phyloP scores from a whole-genome alignment of 2,329 filamentous ascomycete species.

The Ophiosphaerella narmari region DNA sequence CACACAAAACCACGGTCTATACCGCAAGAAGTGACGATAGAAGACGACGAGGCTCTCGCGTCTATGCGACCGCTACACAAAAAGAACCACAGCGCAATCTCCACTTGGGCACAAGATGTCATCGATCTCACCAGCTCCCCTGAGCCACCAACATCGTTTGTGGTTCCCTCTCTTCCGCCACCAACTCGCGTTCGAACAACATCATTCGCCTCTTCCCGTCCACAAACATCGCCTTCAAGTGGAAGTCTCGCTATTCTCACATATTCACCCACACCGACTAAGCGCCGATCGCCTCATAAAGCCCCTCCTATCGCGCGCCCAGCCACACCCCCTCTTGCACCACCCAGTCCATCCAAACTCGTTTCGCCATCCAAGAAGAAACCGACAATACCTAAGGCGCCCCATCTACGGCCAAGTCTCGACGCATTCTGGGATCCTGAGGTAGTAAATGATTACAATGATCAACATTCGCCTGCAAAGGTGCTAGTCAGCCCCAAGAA shows the following conservation, averaged over 20 bases:
- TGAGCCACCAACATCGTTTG: constrained; percentile 23
- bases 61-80: constrained; percentile 28
- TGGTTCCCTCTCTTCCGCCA: constrained; percentile 14
- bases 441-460: constrained; percentile 44
- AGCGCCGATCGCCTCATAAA: constrained; percentile 41
- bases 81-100: constrained; percentile 34
- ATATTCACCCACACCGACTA: constrained; percentile 42
- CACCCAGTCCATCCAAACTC: constrained; percentile 37
- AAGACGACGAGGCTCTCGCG: constrained; percentile 5
- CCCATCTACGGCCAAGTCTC: constrained; percentile 40
- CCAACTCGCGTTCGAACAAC: constrained; percentile 24
- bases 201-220: constrained; percentile 35
- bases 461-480: constrained; percentile 43
- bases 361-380: constrained; percentile 45
- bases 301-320: constrained; percentile 36
- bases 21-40: neutral
- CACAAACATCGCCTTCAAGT: constrained; percentile 35
- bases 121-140: constrained; percentile 40
- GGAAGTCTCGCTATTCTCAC: constrained; percentile 34
- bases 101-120: constrained; percentile 39
- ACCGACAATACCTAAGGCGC: constrained; percentile 32
- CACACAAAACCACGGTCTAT: neutral
- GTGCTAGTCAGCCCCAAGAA: constrained; percentile 41
- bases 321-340: constrained; percentile 36
- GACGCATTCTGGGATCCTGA: constrained; percentile 47